phyloP scores from a whole-genome alignment of 257 asterid species.

The Parsonsia alboflavescens region DNA sequence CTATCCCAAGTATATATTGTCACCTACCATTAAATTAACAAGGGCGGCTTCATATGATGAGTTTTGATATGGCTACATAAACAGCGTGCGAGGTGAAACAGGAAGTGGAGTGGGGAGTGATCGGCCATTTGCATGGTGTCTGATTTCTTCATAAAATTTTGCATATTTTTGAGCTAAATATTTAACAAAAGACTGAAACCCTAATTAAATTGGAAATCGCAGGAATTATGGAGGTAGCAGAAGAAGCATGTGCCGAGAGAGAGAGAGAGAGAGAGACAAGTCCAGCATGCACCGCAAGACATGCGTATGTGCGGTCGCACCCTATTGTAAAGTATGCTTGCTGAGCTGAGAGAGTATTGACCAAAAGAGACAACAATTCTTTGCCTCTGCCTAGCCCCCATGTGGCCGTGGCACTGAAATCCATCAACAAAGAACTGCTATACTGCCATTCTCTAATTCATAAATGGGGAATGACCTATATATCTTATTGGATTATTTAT shows the following conservation, averaged over 20 bases:
- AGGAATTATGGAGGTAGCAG: slow-evolving; percentile 45
- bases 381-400: slow-evolving; percentile 18
- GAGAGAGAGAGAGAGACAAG: slow-evolving; percentile 23
- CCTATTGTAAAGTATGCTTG: slow-evolving; percentile 5
- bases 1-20: too few species aligned
- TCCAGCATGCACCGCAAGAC: slow-evolving; percentile 48
- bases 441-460: neutral
- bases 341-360: slow-evolving; percentile 14
- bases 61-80: too few species aligned
- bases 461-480: too few species aligned
- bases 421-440: slow-evolving; percentile 4
- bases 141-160: too few species aligned
- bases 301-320: slow-evolving; percentile 44
- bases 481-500: too few species aligned
- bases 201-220: slow-evolving; percentile 26
- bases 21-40: too few species aligned
- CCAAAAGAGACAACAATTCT: slow-evolving; percentile 21
- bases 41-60: too few species aligned
- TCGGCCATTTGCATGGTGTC: neutral
- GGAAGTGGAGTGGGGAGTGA: slow-evolving; percentile 12
- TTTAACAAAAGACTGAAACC: slow-evolving; percentile 10
- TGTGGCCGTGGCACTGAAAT: slow-evolving; percentile 14
- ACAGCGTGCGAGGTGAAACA: slow-evolving; percentile 1
- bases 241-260: slow-evolving; percentile 49
- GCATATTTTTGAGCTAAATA: neutral